Conservation (phyloP, 768 basidiomycete species). For the Mycena polygramma region DNA sequence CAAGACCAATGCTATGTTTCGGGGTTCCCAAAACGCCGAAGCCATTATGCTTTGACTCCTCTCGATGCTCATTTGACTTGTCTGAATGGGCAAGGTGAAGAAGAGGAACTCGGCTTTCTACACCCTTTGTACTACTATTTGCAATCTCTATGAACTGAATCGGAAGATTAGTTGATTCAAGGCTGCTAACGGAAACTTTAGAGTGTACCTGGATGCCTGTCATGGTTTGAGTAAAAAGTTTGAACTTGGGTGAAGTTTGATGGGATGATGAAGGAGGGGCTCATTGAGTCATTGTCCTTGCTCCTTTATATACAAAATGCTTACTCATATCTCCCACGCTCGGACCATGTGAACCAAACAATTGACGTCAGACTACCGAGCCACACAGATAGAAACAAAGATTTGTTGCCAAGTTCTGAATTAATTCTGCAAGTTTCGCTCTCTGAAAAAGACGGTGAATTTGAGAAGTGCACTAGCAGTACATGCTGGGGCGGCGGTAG, state of each 20-base stretch:
- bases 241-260: conserved; percentile 1
- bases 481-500: too few species aligned
- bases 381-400: too few species aligned
- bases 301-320: background rate
- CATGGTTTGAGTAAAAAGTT: background rate
- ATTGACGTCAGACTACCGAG: background rate
- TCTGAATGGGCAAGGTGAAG: background rate
- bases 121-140: conserved; percentile 14
- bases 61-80: conserved; percentile 1
- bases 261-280: conserved; percentile 2
- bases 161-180: background rate
- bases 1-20: background rate
- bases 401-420: too few species aligned
- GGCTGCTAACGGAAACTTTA: background rate
- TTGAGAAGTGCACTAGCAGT: too few species aligned
- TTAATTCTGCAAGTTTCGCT: too few species aligned
- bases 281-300: background rate
- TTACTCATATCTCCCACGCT: conserved; percentile 6
- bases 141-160: conserved; percentile 11
- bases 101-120: background rate
- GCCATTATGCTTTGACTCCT: conserved; percentile 1
- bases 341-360: background rate
- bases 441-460: too few species aligned
- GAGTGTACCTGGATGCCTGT: conserved; percentile 1
- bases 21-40: background rate